Evolutionary conservation across 2,329 filamentous ascomycete genomes (phyloP), one percentile per base, ranked within the genome.

Genomic region (Fusarium sp.): DNA sequence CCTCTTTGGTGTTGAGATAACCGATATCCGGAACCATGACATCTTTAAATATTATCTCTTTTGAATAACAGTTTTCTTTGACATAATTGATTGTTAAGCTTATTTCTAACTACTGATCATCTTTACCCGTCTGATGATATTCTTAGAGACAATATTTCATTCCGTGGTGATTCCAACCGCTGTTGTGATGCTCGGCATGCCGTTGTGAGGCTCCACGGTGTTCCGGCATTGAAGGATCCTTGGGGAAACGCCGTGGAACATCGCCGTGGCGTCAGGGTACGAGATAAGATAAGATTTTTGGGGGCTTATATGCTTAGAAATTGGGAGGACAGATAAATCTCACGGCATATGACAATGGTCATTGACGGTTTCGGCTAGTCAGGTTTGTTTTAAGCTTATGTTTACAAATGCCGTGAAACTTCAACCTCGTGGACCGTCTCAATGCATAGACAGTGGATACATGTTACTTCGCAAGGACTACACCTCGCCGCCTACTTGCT

Each of bases 11-110:
- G 9, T 8, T 7, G 3, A 10, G 32, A 18, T 0, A 9, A 7
- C 1, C 2, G 18, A n/a, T 1, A 3, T 1, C 2, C 6, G 9
- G 3, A 29, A 9, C 11, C 2, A 8, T 1, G 1, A 3, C 13
- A 6, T 22, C 6, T 20, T 63, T 47, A 55, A 41, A 27, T 63
- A 22, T 13, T 14, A 32, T 32, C n/a, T n/a, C n/a, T n/a, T n/a
- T n/a, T n/a, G n/a, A n/a, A n/a, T n/a, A n/a, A n/a, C n/a, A n/a
- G n/a, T n/a, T n/a, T n/a, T n/a, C n/a, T n/a, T n/a, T n/a, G 13
- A 16, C 30, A 32, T 14, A 14, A 32, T 32, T 27, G 48, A 37
- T 51, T 51, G 4, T 5, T 51, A 51, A 51, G 18, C 48, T 20
- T 37, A 9, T 14, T 0, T n/a, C 6, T 4, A 37, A 11, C 3